Base-by-base conservation (phyloP, 768 basidiomycete genomes). In the Panellus pusillus region DNA sequence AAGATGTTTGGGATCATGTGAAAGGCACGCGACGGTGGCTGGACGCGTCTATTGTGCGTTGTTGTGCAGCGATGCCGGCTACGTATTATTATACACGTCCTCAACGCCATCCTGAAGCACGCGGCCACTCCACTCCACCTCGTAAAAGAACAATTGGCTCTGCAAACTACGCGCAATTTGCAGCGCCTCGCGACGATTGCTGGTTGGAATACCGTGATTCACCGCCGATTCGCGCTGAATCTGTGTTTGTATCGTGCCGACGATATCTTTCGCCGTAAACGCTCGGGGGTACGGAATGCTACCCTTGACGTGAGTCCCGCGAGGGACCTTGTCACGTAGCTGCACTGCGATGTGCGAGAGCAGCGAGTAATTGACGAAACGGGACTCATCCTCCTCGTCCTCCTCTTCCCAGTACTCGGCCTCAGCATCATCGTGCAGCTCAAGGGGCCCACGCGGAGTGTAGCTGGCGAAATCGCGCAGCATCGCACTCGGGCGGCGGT, bases 221-320 rank as follows among this genome's bases (percentile, higher is more conserved):
- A 87, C 79, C 42, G 87, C 80, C 9, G 95, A 77, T 63, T 94
- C 90, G 18, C 88, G 80, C 68, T 91, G 89, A 24, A 98, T 91
- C 63, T 89, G 86, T 1, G 82, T 81, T 67, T 96, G 92, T 35
- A 94, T 91, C 0, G 91, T 91, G 2, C 87, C 90, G 59, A 98
- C 93, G 36, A 96, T 84, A 64, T 98, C 93, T 63, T 91, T 91
- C 6, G n/a, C 96, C 3, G 96, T 98, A 62, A 98, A 98, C 18
- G 91, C 89, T 4, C 84, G 77, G 4, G 87, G 89, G 67, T 96
- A 96, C 3, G 91, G 89, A 39, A 98, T 91, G 50, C 93, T 90
- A 7, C 92, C 93, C 73, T 98, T 97, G 56, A 92, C 89, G 62
- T 97, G 95, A 6, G 81, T 84, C 7, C 84, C 86, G 50, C 91